Evolutionary conservation across 176 grass and related monocot genomes (phyloP).

Genomic region (Bonia amplexicaulis): DNA sequence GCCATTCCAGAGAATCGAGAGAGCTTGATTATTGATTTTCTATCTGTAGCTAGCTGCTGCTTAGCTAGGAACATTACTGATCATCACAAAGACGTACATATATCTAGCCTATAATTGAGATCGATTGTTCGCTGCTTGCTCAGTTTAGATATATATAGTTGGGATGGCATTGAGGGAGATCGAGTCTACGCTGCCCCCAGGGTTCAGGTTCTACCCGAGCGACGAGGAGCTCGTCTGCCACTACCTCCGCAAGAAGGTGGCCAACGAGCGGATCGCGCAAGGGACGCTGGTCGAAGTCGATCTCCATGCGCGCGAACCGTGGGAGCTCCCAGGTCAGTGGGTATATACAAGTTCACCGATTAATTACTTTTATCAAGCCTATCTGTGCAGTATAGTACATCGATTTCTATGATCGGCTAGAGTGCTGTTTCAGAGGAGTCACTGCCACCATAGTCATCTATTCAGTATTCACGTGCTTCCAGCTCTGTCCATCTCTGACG

Average conservation of each 20-base stretch:
- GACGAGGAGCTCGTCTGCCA: conserved; percentile 89
- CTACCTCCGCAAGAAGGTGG: conserved; percentile 73
- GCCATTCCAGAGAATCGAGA: background rate
- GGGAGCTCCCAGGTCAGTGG: conserved; percentile 70
- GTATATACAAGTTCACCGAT: background rate
- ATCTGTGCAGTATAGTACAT: background rate
- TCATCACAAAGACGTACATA: background rate
- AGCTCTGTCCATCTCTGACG: too few species aligned
- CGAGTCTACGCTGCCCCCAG: conserved; percentile 63
- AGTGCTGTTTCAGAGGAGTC: background rate
- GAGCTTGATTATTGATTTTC: background rate
- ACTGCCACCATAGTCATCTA: background rate
- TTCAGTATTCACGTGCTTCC: too few species aligned
- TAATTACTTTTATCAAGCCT: background rate
- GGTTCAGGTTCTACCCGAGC: conserved; percentile 77
- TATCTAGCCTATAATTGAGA: background rate
- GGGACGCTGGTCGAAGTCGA: conserved; percentile 77
- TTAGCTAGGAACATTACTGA: background rate
- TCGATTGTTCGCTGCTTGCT: background rate
- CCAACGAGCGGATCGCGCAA: conserved; percentile 40
- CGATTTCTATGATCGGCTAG: too few species aligned
- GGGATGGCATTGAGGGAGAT: conserved; percentile 61
- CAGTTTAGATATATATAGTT: background rate
- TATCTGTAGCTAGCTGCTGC: background rate
- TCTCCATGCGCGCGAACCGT: conserved; percentile 66